These are phyloP conservation scores for Aureobasidium sp. DNA, from an alignment of 2,329 filamentous ascomycete genomes.

Conservation along the genomic window DNA sequence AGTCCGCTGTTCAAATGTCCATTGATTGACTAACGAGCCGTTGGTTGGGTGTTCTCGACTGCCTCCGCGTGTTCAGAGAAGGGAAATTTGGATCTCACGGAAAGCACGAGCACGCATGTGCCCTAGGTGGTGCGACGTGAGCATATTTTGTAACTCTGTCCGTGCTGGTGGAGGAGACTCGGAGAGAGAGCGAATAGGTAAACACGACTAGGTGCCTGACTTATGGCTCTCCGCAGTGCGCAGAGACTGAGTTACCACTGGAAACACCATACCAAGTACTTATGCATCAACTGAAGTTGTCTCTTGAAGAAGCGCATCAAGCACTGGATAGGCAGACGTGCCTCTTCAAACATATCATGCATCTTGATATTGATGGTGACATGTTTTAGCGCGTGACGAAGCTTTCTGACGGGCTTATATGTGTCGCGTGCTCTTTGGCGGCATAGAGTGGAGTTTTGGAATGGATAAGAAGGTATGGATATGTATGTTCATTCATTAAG, in stretches of 20 bases:
- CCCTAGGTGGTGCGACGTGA: not conserved
- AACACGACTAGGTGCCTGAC: not conserved
- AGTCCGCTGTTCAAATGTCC: not conserved
- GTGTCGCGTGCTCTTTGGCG: not conserved
- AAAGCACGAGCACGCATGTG: constrained; percentile 10
- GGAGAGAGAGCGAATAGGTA: not conserved
- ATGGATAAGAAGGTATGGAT: not conserved
- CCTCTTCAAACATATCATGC: not conserved
- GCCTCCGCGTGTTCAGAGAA: not conserved
- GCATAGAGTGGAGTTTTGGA: not conserved
- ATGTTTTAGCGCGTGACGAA: not conserved
- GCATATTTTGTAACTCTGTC: not conserved
- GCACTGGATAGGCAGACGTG: not conserved
- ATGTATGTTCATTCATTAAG: constrained; percentile 1
- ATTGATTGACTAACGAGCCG: not conserved
- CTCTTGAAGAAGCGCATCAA: not conserved
- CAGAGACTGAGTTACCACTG: not conserved
- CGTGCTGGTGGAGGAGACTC: constrained; percentile 2
- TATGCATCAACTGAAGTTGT: not conserved
- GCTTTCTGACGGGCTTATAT: not conserved
- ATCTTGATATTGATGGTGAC: not conserved
- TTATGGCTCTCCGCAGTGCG: no score
- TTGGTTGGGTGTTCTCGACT: not conserved
- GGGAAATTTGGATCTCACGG: not conserved
- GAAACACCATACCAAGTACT: no score